Base-by-base conservation (phyloP, 1,284 basidiomycete genomes). In the Ceraceosorus bombacis region DNA sequence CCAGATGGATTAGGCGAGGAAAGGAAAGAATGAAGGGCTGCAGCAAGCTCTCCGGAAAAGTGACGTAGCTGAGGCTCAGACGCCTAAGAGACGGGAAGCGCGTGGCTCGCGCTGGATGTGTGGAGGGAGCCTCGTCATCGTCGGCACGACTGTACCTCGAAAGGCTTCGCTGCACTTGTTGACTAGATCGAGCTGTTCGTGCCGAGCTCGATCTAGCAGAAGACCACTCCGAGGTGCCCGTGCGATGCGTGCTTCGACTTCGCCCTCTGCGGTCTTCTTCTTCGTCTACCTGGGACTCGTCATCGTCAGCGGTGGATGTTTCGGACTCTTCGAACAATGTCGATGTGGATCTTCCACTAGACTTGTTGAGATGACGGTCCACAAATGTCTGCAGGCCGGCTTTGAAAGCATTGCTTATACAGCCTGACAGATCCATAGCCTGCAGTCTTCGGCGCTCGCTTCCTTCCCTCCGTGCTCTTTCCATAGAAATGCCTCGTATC, bases 351-450 rank as follows among this genome's bases (percentile, higher is more conserved):
- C 62, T 52, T 38, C 69, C 65, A 50, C 63, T 74, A 10, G 85
- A 84, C 15, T 80, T 79, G 7, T 61, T 62, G 15, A 92, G 79
- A 79, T 89, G 85, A 53, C 82, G 83, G 58, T 84, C 82, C 63
- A 91, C 90, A 74, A 96, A 93, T 60, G 89, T 86, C 43, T 83
- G 82, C 68, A 95, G 83, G 0, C 88, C 89, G 65, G 86, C 84
- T 60, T 88, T 86, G 72, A 96, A 96, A 5, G 88, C 86, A 15
- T 84, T 84, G 73, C 89, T 92, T 74, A 96, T 88, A 77, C 94
- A 97, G 67, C 92, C 93, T 17, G 92, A 96, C 56, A 97, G 80
- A 76, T 98, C 94, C 43, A 95, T 82, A 2, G 92, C 90, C 76
- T 92, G 86, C 5, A 98, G 81, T 59, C 70, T 68, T 60, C 48